phyloP scores from a whole-genome alignment of 2,329 filamentous ascomycete genomes.

The Colletotrichum falcatum region DNA sequence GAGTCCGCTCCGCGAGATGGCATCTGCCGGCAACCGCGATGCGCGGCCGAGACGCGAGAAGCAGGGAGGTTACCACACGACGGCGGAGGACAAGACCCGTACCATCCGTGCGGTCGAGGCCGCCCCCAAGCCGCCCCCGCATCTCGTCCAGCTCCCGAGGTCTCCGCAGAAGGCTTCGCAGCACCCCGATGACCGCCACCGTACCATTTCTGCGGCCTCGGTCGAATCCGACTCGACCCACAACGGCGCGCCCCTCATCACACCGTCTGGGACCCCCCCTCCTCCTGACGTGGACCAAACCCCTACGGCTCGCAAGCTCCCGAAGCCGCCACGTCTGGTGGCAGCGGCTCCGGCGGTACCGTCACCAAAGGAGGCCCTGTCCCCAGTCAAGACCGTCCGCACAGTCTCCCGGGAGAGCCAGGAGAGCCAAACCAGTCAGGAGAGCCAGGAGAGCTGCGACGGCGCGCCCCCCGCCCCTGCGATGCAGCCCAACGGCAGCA shows the following conservation, averaged over 20 bases:
- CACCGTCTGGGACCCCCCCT: slow-evolving; percentile 31
- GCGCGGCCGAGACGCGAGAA: slow-evolving; percentile 44
- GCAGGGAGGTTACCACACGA: slow-evolving; percentile 58
- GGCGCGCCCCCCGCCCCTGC: slow-evolving; percentile 44
- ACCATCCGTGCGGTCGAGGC: slow-evolving; percentile 52
- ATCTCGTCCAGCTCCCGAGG: slow-evolving; percentile 47
- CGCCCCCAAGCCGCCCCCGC: slow-evolving; percentile 50
- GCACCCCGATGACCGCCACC: slow-evolving; percentile 39
- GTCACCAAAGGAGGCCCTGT: slow-evolving; percentile 6
- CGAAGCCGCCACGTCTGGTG: slow-evolving; percentile 33
- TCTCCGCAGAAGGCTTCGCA: slow-evolving; percentile 47
- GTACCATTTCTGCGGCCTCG: slow-evolving; percentile 37
- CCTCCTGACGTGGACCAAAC: slow-evolving; percentile 25
- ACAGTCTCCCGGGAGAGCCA: slow-evolving; percentile 35
- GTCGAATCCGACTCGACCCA: slow-evolving; percentile 44
- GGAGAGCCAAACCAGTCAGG: slow-evolving; percentile 15
- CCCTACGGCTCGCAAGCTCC: slow-evolving; percentile 25
- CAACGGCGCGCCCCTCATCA: slow-evolving; percentile 44
- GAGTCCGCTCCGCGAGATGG: slow-evolving; percentile 62
- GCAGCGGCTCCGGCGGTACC: slow-evolving; percentile 11
- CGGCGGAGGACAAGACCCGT: slow-evolving; percentile 61
- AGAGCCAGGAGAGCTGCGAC: slow-evolving; percentile 37
- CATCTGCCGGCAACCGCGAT: slow-evolving; percentile 56
- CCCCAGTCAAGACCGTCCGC: slow-evolving; percentile 14
- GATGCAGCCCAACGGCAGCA: slow-evolving; percentile 26